These are phyloP conservation scores for Suhomyces prunicola DNA, from an alignment of 805 yeast genomes.

Conservation along the genomic window DNA sequence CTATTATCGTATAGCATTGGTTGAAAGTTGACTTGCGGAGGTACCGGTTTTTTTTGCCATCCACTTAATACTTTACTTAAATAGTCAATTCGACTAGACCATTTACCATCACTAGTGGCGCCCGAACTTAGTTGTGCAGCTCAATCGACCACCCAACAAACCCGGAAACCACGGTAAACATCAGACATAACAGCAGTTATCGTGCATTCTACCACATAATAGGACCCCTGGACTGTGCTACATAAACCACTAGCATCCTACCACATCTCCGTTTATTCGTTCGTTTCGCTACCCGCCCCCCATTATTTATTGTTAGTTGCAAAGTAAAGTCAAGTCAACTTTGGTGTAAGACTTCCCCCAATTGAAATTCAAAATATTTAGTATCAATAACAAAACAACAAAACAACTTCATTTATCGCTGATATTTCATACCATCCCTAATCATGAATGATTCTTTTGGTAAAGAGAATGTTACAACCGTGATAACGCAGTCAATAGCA, in stretches of 20 bases:
- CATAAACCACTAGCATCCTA: too few relatives aligned
- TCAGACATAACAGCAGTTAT: background rate
- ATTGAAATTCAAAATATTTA: background rate
- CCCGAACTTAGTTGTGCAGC: background rate
- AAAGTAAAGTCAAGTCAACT: background rate
- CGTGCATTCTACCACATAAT: background rate
- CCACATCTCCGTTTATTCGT: background rate
- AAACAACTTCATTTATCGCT: background rate
- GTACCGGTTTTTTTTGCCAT: background rate
- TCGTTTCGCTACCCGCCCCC: background rate
- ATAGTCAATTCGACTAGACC: background rate
- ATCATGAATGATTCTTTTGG: slow-evolving; percentile 4
- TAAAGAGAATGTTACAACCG: slow-evolving; percentile 12
- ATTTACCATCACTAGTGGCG: background rate
- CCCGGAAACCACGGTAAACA: background rate
- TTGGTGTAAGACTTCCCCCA: background rate
- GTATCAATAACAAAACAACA: background rate
- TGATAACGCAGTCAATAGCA: slow-evolving; percentile 8
- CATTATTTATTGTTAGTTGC: background rate
- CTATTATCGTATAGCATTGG: background rate
- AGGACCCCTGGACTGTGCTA: too few relatives aligned
- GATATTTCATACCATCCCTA: background rate
- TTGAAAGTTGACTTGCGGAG: background rate
- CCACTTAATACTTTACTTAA: background rate
- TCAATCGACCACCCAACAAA: background rate